Evolutionary conservation across 306 rosid genomes (phyloP).

Genomic region (Cucurbita ficifolia): DNA sequence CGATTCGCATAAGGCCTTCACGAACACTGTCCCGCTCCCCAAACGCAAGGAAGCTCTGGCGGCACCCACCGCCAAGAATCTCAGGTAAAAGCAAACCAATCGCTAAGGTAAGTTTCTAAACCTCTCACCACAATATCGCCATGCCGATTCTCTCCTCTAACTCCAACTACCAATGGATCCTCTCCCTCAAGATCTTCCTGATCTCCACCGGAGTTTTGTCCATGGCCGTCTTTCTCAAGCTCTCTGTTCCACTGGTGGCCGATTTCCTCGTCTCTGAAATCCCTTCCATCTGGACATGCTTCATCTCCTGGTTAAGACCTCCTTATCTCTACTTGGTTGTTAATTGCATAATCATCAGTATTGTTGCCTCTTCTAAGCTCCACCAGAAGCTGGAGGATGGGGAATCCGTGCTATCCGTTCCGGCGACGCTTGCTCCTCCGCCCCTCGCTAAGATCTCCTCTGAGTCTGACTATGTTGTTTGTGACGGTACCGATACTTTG

Average conservation of each 20-base stretch:
- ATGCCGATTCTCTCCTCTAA: conserved; percentile 5
- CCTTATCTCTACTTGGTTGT: conserved; percentile 69
- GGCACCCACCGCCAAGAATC: neutral
- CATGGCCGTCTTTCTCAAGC: conserved; percentile 47
- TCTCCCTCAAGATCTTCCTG: conserved; percentile 28
- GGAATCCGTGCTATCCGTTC: neutral
- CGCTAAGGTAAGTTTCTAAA: neutral
- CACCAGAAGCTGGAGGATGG: conserved; percentile 13
- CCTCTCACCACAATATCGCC: neutral
- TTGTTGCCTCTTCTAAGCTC: conserved; percentile 66
- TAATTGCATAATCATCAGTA: conserved; percentile 72
- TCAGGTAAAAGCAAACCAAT: neutral
- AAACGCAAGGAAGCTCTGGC: neutral
- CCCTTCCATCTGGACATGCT: conserved; percentile 45
- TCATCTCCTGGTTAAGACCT: conserved; percentile 50
- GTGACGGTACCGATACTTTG: neutral
- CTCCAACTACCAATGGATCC: conserved; percentile 17
- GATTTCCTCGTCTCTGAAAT: conserved; percentile 38
- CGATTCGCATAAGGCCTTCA: neutral
- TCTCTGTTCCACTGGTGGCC: conserved; percentile 35
- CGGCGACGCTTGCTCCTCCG: neutral
- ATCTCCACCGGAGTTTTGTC: conserved; percentile 51
- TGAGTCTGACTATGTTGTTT: neutral
- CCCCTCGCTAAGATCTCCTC: conserved; percentile 2
- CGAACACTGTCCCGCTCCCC: neutral